Conservation (phyloP, 2,329 filamentous ascomycete species). For the Colletotrichum australisinense region DNA sequence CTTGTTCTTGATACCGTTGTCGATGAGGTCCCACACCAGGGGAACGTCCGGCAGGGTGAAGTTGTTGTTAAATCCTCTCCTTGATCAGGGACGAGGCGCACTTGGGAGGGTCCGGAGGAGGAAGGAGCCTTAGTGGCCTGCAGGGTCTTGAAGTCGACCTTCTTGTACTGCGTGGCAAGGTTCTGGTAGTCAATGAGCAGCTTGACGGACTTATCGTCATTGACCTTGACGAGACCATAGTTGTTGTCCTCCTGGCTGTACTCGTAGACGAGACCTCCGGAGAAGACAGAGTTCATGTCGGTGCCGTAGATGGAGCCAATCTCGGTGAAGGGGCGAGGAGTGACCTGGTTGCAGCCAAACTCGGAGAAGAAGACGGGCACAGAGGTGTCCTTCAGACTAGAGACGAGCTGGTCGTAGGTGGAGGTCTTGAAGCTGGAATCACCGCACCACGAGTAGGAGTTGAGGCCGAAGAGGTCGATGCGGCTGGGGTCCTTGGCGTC, state of each 20-base stretch:
- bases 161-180: conserved; percentile 79
- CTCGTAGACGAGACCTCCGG: conserved; percentile 85
- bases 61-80: conserved; percentile 77
- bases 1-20: conserved; percentile 76
- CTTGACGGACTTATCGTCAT: conserved; percentile 65
- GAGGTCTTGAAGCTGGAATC: conserved; percentile 72
- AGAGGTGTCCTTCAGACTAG: conserved; percentile 72
- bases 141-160: conserved; percentile 77
- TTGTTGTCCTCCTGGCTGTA: conserved; percentile 78
- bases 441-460: conserved; percentile 78
- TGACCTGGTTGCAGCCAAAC: conserved; percentile 79
- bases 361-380: conserved; percentile 88
- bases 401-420: conserved; percentile 72
- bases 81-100: conserved; percentile 78
- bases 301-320: conserved; percentile 77
- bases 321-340: conserved; percentile 82
- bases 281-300: conserved; percentile 76
- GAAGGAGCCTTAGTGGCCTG: conserved; percentile 70
- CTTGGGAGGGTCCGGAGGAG: conserved; percentile 63
- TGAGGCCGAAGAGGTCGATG: conserved; percentile 81
- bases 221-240: conserved; percentile 73
- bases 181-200: conserved; percentile 77
- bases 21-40: conserved; percentile 78
- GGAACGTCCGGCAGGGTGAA: conserved; percentile 82
- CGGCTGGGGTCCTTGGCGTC: conserved; percentile 70